A percentile compares a stretch with the other conserved stretches of the same genome.
These are phyloP conservation scores for Phytophthora quininea DNA, from an alignment of 352 stramenopile genomes.

Conservation along the genomic window DNA sequence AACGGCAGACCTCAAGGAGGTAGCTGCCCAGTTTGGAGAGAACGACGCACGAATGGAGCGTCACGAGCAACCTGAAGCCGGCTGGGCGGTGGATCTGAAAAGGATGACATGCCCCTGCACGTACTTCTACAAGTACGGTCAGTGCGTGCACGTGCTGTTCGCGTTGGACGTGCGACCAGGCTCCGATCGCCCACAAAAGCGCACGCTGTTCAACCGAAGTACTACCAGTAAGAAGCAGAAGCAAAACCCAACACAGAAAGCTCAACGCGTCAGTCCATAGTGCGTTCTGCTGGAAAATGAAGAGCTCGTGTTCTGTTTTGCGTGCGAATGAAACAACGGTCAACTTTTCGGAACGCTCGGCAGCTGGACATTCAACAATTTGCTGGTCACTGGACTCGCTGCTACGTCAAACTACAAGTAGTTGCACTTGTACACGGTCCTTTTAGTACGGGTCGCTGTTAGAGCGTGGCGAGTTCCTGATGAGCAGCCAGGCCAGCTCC, in stretches of 20 bases:
- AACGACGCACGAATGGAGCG: slow-evolving; percentile 3
- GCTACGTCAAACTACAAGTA: too few relatives aligned
- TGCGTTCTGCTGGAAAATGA: too few relatives aligned
- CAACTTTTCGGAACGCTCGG: too few relatives aligned
- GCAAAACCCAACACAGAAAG: too few relatives aligned
- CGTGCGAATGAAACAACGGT: too few relatives aligned
- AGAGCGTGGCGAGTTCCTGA: slow-evolving; percentile 16
- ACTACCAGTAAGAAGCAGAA: not conserved
- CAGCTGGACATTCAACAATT: too few relatives aligned
- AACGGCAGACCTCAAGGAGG: not conserved
- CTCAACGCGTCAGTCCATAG: too few relatives aligned
- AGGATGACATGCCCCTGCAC: not conserved
- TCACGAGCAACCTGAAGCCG: not conserved
- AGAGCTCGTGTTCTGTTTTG: too few relatives aligned
- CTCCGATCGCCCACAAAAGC: not conserved
- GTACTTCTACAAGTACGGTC: slow-evolving; percentile 8
- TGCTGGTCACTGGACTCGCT: not conserved
- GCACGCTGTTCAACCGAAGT: not conserved
- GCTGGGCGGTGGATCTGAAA: not conserved
- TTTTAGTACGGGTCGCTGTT: slow-evolving; percentile 15
- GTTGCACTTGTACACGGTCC: too few relatives aligned
- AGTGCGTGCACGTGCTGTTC: slow-evolving; percentile 1
- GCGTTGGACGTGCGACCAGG: not conserved
- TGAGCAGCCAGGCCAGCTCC: slow-evolving; percentile 36
- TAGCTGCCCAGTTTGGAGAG: not conserved